Base-by-base conservation (phyloP, 148 eudicot genomes). In the Rheum nobile region DNA sequence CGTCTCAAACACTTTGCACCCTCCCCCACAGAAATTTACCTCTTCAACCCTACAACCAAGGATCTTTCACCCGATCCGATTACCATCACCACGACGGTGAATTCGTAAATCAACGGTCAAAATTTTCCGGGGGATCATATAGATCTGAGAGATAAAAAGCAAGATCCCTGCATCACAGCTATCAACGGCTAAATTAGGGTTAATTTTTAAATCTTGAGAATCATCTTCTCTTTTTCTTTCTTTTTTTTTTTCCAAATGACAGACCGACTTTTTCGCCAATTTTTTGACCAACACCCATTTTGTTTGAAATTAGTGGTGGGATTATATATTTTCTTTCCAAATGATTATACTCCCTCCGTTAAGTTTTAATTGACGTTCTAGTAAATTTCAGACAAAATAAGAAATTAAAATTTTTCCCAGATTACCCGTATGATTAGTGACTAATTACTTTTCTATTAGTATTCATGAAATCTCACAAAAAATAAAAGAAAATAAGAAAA, bases 251-350 rank as follows among this genome's bases (percentile, higher is more conserved):
- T 63, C 32, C 21, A 63, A 63, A 32, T 17, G 38, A 31, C 21
- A 63, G 69, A 63, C 69, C 38, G 69, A 63, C 69, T 63, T 63
- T 32, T 6, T 63, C 10, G 69, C 68, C 16, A 48, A 29, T 31
- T 63, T 29, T 29, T 63, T 29, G 68, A 63, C 68, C 68, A 63
- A 8, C 13, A 2, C 69, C 1, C 69, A 39, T 31, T 12, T 28
- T 26, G 17, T 24, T 57, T 10, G 14, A 28, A 52, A 46, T 46
- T 52, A 52, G 19, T 52, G 59, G 59, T 52, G 59, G 59, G 67
- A 26, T 57, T 28, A 11, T 59, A 24, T 0, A 22, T 31, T 63
- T 63, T 26, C 17, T 13, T 12, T 32, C 39, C 38, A 32, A 63
- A 63, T 35, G 19, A 17, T 31, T 63, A 63, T 63, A n/a, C n/a